These are phyloP conservation scores for Gonium pectorale DNA, from an alignment of 139 green algal species.

Conservation along the genomic window DNA sequence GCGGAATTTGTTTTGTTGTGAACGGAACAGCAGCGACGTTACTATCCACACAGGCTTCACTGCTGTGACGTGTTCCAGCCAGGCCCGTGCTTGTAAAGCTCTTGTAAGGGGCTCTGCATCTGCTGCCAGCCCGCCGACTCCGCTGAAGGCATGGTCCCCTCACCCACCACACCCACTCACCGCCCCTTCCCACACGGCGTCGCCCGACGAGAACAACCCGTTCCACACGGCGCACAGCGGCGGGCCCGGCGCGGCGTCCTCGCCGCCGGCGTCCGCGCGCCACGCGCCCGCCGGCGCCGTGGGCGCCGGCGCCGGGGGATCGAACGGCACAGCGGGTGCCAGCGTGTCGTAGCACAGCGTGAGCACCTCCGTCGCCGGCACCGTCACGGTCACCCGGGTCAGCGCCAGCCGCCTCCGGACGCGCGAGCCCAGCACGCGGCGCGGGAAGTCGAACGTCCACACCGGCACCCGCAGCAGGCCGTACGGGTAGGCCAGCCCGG, in stretches of 20 bases:
- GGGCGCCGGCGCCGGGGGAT: neutral
- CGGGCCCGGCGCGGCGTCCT: neutral
- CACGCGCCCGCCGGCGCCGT: neutral
- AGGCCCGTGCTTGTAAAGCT: no score
- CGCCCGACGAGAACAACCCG: no score
- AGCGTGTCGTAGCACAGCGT: neutral
- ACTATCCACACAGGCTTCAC: no score
- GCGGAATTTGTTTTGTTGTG: no score
- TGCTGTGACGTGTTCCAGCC: no score
- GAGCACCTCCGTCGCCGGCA: neutral
- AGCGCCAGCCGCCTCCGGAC: neutral
- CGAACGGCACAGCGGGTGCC: neutral
- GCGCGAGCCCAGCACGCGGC: neutral
- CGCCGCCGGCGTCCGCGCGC: neutral
- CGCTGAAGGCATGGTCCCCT: no score
- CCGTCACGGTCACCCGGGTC: neutral
- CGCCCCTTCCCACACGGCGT: no score
- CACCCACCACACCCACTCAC: no score
- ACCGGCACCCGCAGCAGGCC: neutral
- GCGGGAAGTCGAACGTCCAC: neutral
- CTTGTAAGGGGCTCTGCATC: no score
- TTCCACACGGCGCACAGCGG: neutral
- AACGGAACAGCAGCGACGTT: no score
- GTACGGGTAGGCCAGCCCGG: neutral
- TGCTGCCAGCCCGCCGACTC: no score